A percentile compares a stretch with the other conserved stretches of the same genome.
These are phyloP conservation scores for Dryas octopetala DNA, from an alignment of 306 rosid species.

Conservation along the genomic window DNA sequence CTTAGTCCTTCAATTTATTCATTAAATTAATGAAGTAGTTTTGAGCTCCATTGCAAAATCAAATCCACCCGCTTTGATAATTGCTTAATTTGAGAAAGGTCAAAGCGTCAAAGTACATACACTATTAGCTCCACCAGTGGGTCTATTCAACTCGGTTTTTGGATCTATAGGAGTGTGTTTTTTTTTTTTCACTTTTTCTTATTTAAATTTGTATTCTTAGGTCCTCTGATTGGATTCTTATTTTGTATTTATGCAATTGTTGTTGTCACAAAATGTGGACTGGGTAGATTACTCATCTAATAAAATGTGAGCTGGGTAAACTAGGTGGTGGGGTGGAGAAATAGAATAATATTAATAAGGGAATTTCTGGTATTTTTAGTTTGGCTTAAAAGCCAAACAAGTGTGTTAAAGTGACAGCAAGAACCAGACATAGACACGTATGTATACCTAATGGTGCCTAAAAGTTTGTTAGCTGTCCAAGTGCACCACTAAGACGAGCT, in stretches of 20 bases:
- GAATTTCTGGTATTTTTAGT: background rate
- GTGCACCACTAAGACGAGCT: background rate
- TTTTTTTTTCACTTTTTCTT: background rate
- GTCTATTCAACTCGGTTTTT: background rate
- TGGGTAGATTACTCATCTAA: background rate
- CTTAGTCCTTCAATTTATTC: background rate
- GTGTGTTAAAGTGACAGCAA: slow-evolving; percentile 2
- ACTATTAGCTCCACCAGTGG: background rate
- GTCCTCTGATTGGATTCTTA: background rate
- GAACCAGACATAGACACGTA: background rate
- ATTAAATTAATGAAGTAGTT: background rate
- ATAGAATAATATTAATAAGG: background rate
- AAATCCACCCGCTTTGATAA: no score
- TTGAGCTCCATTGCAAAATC: background rate
- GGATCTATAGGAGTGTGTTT: background rate
- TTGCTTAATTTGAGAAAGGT: background rate
- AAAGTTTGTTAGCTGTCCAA: background rate
- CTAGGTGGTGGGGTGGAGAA: background rate
- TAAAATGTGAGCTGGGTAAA: background rate
- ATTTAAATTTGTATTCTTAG: background rate
- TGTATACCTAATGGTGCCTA: background rate
- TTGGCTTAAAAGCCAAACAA: background rate
- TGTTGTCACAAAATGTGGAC: slow-evolving; percentile 1
- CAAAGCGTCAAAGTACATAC: background rate
- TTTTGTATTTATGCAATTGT: background rate